phyloP scores from a whole-genome alignment of 768 basidiomycete species.

The Mycena capillaripes region DNA sequence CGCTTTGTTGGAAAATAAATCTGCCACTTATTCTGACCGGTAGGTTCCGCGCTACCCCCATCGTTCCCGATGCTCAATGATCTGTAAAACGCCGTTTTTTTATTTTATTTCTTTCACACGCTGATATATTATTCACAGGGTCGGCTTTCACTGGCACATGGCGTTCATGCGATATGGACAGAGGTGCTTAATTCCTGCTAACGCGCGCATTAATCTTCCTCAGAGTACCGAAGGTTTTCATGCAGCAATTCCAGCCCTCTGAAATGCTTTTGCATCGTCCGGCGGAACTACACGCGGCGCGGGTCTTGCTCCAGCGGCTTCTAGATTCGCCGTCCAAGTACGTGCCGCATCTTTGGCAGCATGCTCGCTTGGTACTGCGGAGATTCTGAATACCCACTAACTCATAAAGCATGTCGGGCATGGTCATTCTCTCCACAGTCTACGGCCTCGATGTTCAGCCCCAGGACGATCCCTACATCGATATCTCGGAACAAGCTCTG shows the following conservation, averaged over 20 bases:
- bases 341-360: constrained; percentile 35
- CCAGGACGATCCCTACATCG: constrained; percentile 52
- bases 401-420: constrained; percentile 29
- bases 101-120: neutral
- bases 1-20: constrained; percentile 12
- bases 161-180: constrained; percentile 24
- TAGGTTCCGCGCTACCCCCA: neutral
- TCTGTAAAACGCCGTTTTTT: neutral
- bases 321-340: constrained; percentile 22
- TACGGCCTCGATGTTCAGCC: constrained; percentile 51
- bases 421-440: constrained; percentile 44
- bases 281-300: constrained; percentile 15
- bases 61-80: constrained; percentile 27
- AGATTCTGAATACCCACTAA: neutral
- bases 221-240: constrained; percentile 25
- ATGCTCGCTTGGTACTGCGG: neutral
- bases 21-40: constrained; percentile 28
- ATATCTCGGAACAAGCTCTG: constrained; percentile 46
- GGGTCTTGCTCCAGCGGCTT: constrained; percentile 21
- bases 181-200: neutral
- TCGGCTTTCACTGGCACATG: constrained; percentile 9
- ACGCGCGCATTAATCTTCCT: neutral
- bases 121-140: neutral
- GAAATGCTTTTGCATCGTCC: constrained; percentile 21
- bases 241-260: constrained; percentile 30